Conservation (phyloP, 2,329 filamentous ascomycete species). For the Diaporthe humulicola region DNA sequence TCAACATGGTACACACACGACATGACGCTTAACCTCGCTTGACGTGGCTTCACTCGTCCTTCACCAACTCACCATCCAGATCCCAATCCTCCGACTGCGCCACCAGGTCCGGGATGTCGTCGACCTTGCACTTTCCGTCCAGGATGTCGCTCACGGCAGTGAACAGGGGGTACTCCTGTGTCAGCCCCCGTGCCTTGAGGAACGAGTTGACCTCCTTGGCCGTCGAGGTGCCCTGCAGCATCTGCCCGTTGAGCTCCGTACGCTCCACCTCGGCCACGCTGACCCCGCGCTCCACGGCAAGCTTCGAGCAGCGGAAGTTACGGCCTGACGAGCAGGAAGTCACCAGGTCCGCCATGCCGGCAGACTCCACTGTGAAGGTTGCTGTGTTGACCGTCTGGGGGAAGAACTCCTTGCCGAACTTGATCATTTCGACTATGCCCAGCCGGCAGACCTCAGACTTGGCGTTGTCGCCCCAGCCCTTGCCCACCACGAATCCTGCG, state of each 20-base stretch:
- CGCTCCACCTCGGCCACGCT: constrained; percentile 89
- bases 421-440: constrained; percentile 95
- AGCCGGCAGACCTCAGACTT: constrained; percentile 99
- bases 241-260: constrained; percentile 94
- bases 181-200: constrained; percentile 81
- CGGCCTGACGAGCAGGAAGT: constrained; percentile 92
- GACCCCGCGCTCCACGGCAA: constrained; percentile 83
- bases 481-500: constrained; percentile 93
- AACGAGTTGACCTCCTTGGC: constrained; percentile 93
- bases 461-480: constrained; percentile 98
- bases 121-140: constrained; percentile 79
- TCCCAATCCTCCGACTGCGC: constrained; percentile 42
- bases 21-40: neutral
- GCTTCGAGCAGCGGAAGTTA: constrained; percentile 94
- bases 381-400: constrained; percentile 81
- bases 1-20: neutral
- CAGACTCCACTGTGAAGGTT: constrained; percentile 97
- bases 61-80: constrained; percentile 34
- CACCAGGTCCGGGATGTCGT: constrained; percentile 83
- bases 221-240: constrained; percentile 93
- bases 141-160: constrained; percentile 89
- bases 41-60: neutral
- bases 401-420: constrained; percentile 96
- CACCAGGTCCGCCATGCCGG: constrained; percentile 94
- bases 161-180: constrained; percentile 91